phyloP scores from a whole-genome alignment of 148 eudicot genomes.

The Dysphania ambrosioides region DNA sequence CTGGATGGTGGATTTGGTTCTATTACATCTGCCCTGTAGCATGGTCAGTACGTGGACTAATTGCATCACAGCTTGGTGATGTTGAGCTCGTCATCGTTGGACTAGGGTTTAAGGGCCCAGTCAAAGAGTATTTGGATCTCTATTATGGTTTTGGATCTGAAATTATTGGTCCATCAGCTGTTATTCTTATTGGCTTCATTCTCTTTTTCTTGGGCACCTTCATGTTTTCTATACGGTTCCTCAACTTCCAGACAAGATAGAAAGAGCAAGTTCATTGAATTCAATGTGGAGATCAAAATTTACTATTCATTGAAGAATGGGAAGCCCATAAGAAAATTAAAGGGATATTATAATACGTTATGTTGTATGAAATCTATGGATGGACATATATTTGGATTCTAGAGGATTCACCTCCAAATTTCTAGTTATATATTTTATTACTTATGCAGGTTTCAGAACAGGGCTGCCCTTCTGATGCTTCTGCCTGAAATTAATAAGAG shows the following conservation, averaged over 20 bases:
- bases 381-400: neutral
- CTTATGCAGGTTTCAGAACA: neutral
- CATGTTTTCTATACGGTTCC: constrained; percentile 55
- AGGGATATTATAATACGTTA: neutral
- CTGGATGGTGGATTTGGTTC: constrained; percentile 94
- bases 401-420: neutral
- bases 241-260: constrained; percentile 78
- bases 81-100: constrained; percentile 46
- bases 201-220: constrained; percentile 52
- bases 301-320: neutral
- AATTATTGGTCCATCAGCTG: constrained; percentile 47
- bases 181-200: constrained; percentile 49
- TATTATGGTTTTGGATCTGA: constrained; percentile 52
- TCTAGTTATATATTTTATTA: neutral
- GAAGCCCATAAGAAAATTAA: neutral
- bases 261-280: neutral
- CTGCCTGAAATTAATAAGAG: neutral
- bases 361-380: neutral
- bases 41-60: constrained; percentile 66
- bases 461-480: neutral
- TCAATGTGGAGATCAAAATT: neutral
- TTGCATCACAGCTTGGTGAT: constrained; percentile 80
- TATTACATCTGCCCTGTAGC: constrained; percentile 77
- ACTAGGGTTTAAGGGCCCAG: constrained; percentile 57
- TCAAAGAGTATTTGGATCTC: constrained; percentile 51